Evolutionary conservation across 2,329 filamentous ascomycete species (phyloP), one percentile per base, ranked within the genome.

Genomic region (Aureobasidium sp.): DNA sequence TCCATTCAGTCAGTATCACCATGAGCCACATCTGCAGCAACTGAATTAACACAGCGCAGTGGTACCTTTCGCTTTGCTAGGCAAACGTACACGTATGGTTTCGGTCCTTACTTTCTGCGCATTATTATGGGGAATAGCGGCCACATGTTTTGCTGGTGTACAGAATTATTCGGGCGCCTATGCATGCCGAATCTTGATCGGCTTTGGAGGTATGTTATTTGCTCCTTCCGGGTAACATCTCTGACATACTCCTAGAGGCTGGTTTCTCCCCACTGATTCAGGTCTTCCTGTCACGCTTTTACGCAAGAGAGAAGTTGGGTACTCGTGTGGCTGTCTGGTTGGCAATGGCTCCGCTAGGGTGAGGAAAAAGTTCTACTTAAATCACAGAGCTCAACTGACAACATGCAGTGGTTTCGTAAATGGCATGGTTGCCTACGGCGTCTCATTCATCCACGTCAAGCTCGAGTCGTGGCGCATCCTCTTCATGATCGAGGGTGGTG

Each of bases 161-260:
- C 80, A 83, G 38, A 87, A 87, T 72, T 93, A 88, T 71, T 79
- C 82, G 0, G 87, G 89, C 2, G 87, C 89, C 0, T 84, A 92
- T 31, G 88, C 87, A 0, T 84, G 92, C 38, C 86, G 91, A 0
- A 90, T 92, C 73, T 87, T 93, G 70, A 82, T 93, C 0, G 91
- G 91, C 18, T 47, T 67, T n/a, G 65, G 65, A 64, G 65, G 65
- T 67, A 33, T 36, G 29, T 53, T 48, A 29, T 20, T 15, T n/a
- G 47, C 47, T 31, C 13, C 15, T 3, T 8, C 25, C 13, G 6
- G 2, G 10, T 31, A 23, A 29, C 33, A 16, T 56, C 20, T 54
- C 66, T 67, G 51, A 67, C 38, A n/a, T 9, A 29, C n/a, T 9
- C 20, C 5, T 33, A 67, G 66, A 65, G 61, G 66, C 66, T 61